These are phyloP conservation scores for Reticulomyxa filosa DNA, from an alignment of 78 protist species.

Conservation along the genomic window DNA sequence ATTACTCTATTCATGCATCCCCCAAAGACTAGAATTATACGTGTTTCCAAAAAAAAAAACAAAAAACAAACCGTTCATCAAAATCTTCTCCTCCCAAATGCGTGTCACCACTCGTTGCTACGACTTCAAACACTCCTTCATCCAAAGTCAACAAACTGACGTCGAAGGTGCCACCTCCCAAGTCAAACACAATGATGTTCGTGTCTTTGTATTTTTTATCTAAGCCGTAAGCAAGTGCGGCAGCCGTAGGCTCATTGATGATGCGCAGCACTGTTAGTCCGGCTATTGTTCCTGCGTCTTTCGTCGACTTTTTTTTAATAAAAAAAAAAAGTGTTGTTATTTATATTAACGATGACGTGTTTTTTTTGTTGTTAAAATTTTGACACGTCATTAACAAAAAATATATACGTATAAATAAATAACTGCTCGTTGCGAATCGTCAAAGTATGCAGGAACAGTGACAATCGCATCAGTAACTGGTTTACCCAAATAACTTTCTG, in stretches of 20 bases:
- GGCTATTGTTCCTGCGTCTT: conserved; percentile 80
- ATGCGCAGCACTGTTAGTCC: conserved; percentile 77
- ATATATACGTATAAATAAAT: too few relatives aligned
- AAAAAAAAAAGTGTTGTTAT: too few relatives aligned
- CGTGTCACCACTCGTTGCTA: conserved; percentile 59
- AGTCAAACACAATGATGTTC: conserved; percentile 53
- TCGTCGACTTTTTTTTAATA: conserved; percentile 77
- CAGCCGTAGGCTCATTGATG: conserved; percentile 99
- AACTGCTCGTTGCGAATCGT: conserved; percentile 68
- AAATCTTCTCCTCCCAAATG: conserved; percentile 72
- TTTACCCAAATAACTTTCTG: conserved; percentile 80
- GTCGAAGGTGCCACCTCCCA: conserved; percentile 70
- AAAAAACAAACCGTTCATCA: conserved; percentile 65
- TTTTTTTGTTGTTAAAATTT: too few relatives aligned
- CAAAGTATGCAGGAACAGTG: conserved; percentile 95
- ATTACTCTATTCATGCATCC: too few relatives aligned
- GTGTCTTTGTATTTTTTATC: conserved; percentile 14
- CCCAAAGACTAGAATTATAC: too few relatives aligned
- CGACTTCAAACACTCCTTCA: conserved; percentile 54
- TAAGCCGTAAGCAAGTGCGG: conserved; percentile 77
- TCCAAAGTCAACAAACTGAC: conserved; percentile 58
- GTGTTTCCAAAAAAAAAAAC: too few relatives aligned
- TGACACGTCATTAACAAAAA: too few relatives aligned
- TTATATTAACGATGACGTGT: too few relatives aligned
- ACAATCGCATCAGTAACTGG: conserved; percentile 63